Percentiles rank a stretch among this genome's conserved stretches.
phyloP scores from a whole-genome alignment of 805 yeast genomes.

The Starmerella scarabaei region DNA sequence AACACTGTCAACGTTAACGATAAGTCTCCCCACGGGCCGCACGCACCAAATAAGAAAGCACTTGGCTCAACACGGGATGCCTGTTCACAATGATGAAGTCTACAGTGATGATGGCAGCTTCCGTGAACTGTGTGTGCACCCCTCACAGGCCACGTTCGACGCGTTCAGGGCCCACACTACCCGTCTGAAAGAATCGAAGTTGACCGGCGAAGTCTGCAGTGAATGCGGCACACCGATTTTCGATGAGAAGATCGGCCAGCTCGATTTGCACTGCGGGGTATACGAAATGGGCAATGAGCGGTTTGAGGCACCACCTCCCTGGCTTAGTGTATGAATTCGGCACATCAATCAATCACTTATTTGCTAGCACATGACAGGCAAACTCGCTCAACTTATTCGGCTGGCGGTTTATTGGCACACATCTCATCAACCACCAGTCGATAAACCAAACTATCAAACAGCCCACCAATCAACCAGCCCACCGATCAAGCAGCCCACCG shows the following conservation, averaged over 20 bases:
- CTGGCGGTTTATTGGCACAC: too few relatives aligned
- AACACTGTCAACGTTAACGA: too few relatives aligned
- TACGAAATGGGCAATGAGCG: constrained; percentile 12
- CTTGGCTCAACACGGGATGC: constrained; percentile 66
- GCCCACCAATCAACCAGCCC: too few relatives aligned
- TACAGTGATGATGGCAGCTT: constrained; percentile 35
- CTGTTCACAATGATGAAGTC: constrained; percentile 82
- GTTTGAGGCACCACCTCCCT: constrained; percentile 5
- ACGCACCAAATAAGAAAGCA: constrained; percentile 94
- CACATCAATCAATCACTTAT: too few relatives aligned
- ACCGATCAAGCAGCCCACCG: too few relatives aligned
- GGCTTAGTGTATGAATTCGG: too few relatives aligned
- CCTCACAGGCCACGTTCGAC: constrained; percentile 12
- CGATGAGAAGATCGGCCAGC: neutral
- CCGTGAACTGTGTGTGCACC: constrained; percentile 8
- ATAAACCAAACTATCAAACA: too few relatives aligned
- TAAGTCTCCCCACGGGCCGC: constrained; percentile 75
- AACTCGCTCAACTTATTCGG: too few relatives aligned
- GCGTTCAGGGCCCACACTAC: constrained; percentile 6
- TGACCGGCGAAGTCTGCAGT: constrained; percentile 16
- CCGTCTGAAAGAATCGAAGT: constrained; percentile 8
- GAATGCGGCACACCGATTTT: constrained; percentile 20
- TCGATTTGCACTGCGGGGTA: constrained; percentile 20
- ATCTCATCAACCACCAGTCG: too few relatives aligned
- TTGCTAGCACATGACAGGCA: too few relatives aligned